Conservation (phyloP, 495 filamentous ascomycete genomes). For the Aspergillus campestris region DNA sequence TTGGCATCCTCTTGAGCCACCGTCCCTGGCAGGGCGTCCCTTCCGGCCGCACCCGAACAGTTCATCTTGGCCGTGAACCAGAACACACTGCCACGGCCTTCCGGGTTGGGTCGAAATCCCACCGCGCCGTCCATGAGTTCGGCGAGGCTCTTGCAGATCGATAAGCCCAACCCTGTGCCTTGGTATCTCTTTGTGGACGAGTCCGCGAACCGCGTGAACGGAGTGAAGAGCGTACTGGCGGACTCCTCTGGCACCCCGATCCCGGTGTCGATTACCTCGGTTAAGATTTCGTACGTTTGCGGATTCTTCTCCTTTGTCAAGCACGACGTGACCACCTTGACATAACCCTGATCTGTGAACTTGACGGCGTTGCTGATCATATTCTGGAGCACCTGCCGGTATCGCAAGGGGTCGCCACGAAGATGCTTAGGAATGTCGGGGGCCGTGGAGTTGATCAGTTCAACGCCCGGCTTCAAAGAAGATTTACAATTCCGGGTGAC, state of each 20-base stretch:
- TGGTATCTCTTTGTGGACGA: constrained; percentile 69
- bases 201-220: constrained; percentile 78
- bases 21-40: neutral
- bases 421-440: constrained; percentile 31
- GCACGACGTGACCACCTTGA: constrained; percentile 49
- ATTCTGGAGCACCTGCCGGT: constrained; percentile 79
- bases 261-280: constrained; percentile 65
- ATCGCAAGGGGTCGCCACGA: constrained; percentile 65
- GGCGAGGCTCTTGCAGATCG: constrained; percentile 72
- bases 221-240: constrained; percentile 65
- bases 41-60: constrained; percentile 19
- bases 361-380: constrained; percentile 85
- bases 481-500: constrained; percentile 46
- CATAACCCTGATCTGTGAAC: constrained; percentile 67
- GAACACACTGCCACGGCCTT: constrained; percentile 47
- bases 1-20: neutral
- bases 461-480: constrained; percentile 49
- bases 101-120: constrained; percentile 45
- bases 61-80: constrained; percentile 49
- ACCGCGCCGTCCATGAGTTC: constrained; percentile 79
- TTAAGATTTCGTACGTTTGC: constrained; percentile 35
- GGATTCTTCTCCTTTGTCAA: constrained; percentile 33
- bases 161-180: constrained; percentile 73
- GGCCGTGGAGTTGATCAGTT: constrained; percentile 43
- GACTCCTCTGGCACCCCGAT: constrained; percentile 79